These are phyloP conservation scores for Dorcoceras hygrometricum DNA, from an alignment of 257 asterid genomes.

Conservation along the genomic window DNA sequence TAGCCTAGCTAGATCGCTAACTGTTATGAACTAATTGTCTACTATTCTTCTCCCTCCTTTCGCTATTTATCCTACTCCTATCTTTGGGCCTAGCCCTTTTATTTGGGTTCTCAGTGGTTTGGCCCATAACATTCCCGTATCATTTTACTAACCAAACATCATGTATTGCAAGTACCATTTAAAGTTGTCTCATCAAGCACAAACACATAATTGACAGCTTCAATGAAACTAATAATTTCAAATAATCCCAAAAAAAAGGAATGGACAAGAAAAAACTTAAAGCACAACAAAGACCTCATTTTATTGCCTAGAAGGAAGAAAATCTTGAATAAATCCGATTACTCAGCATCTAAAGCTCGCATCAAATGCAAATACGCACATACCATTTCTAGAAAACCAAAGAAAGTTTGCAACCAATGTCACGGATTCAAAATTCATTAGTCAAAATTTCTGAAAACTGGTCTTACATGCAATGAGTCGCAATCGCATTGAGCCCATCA, in stretches of 20 bases:
- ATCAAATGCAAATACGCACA: neutral
- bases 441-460: neutral
- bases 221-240: neutral
- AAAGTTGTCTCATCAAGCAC: constrained; percentile 7
- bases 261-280: neutral
- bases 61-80: too few relatives aligned
- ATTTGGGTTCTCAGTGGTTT: too few relatives aligned
- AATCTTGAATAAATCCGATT: constrained; percentile 7
- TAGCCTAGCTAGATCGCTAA: too few relatives aligned
- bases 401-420: constrained; percentile 11
- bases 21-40: too few relatives aligned
- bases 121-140: too few relatives aligned
- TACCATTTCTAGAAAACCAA: constrained; percentile 3
- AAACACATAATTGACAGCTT: constrained; percentile 11
- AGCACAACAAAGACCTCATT: neutral
- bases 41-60: too few relatives aligned
- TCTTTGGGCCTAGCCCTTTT: too few relatives aligned
- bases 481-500: constrained; percentile 49
- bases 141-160: constrained; percentile 8
- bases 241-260: neutral
- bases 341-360: neutral
- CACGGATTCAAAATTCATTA: neutral
- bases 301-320: neutral
- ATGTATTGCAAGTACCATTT: constrained; percentile 6
- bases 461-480: constrained; percentile 49